phyloP scores from a whole-genome alignment of 306 rosid species.

The Erythrophleum fordii region DNA sequence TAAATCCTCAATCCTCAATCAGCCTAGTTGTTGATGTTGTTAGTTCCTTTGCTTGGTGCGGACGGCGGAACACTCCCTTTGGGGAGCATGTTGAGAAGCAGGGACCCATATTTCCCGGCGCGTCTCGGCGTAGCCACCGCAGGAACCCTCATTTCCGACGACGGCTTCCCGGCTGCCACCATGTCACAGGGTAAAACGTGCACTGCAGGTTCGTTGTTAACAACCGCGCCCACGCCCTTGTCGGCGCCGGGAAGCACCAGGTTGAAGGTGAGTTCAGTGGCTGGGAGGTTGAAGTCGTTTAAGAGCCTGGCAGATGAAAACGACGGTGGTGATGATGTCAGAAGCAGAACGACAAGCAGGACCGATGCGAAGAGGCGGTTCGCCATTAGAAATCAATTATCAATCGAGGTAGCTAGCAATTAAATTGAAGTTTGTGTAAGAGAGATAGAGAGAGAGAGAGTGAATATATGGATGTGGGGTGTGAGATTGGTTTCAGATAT shows the following conservation, averaged over 20 bases:
- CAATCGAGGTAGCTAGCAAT: neutral
- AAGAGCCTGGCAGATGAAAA: conserved; percentile 47
- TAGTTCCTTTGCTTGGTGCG: conserved; percentile 67
- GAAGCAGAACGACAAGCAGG: conserved; percentile 12
- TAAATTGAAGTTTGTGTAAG: neutral
- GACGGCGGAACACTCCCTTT: conserved; percentile 60
- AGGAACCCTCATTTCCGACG: neutral
- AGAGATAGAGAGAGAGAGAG: conserved; percentile 15
- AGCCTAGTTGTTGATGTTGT: conserved; percentile 55
- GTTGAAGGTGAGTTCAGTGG: conserved; percentile 13
- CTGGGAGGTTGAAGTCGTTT: conserved; percentile 3
- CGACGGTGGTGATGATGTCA: conserved; percentile 17
- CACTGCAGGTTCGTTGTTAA: neutral
- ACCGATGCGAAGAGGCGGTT: neutral
- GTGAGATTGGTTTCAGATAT: neutral
- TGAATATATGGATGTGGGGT: neutral
- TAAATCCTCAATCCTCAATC: neutral
- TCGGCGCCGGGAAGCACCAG: conserved; percentile 43
- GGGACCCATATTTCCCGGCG: conserved; percentile 41
- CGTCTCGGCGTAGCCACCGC: neutral
- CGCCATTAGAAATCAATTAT: conserved; percentile 29
- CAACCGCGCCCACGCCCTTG: neutral
- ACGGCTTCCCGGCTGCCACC: conserved; percentile 7
- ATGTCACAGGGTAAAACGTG: conserved; percentile 14
- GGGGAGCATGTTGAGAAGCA: conserved; percentile 71